Evolutionary conservation across 202 grass and related monocot species (phyloP).

Genomic region (Brachypodium distachyon): DNA sequence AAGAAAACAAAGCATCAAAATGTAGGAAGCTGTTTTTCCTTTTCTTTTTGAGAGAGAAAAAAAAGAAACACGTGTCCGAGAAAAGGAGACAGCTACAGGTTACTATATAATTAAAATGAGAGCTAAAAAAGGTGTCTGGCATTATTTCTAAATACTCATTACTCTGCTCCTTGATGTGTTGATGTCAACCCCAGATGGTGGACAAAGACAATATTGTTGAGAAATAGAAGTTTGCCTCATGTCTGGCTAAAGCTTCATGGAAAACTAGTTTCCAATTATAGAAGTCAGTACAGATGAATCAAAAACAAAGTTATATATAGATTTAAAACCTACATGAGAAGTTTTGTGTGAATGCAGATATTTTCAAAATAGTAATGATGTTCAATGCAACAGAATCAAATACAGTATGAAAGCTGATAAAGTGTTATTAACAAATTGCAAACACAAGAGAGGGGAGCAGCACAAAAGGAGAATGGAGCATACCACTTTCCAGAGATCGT

Average conservation of each 20-base stretch:
- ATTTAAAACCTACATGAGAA: background rate
- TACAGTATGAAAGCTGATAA: background rate
- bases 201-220: background rate
- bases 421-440: background rate
- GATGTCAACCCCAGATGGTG: background rate
- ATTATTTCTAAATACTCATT: conserved; percentile 12
- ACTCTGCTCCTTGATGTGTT: background rate
- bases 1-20: background rate
- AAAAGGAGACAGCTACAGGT: background rate
- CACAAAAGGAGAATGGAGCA: background rate
- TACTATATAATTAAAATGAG: background rate
- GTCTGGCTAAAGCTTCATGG: background rate
- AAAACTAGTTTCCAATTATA: background rate
- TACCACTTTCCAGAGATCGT: background rate
- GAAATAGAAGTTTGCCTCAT: background rate
- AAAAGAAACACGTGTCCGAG: background rate
- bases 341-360: background rate
- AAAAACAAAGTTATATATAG: background rate
- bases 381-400: background rate
- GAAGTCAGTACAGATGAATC: background rate
- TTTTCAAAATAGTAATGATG: conserved; percentile 19
- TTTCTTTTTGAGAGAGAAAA: background rate
- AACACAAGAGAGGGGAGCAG: background rate
- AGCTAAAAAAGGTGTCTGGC: background rate
- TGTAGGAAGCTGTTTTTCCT: background rate